Evolutionary conservation across 1,139 yeast species (phyloP).

Genomic region (Nakaseomyces nivariensis): DNA sequence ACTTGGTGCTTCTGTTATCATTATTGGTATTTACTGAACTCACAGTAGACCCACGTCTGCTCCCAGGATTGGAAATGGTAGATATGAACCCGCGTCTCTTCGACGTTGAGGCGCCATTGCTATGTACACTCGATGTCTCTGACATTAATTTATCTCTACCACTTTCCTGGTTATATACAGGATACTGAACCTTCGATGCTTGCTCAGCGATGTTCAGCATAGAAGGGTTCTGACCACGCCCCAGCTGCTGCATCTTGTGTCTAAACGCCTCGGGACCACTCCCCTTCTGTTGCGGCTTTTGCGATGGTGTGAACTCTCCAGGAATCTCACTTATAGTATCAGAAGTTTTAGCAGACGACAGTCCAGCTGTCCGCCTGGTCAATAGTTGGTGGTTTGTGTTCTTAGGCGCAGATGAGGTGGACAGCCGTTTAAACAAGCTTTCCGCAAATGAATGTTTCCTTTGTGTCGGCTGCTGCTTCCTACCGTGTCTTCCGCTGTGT

Average conservation of each 20-base stretch:
- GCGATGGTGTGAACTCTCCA: neutral
- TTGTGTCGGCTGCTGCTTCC: neutral
- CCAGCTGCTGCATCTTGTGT: conserved; percentile 4
- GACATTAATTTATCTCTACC: neutral
- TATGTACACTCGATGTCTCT: neutral
- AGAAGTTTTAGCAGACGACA: neutral
- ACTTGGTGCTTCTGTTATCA: conserved; percentile 1
- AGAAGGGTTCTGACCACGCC: conserved; percentile 1
- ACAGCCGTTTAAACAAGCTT: conserved; percentile 17
- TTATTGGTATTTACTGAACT: conserved; percentile 7
- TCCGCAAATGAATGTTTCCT: conserved; percentile 23
- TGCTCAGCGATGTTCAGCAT: neutral
- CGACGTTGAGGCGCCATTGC: neutral
- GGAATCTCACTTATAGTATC: conserved; percentile 2
- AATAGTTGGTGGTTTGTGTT: neutral
- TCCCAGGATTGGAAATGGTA: conserved; percentile 7
- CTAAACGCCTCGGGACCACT: conserved; percentile 1
- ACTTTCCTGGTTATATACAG: neutral
- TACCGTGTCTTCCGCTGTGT: neutral
- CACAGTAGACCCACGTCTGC: conserved; percentile 12
- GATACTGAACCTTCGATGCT: neutral
- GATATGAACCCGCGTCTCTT: neutral
- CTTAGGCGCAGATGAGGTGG: conserved; percentile 6
- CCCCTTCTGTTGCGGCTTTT: neutral
- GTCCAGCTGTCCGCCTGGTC: conserved; percentile 2